A percentile compares a stretch with the other conserved stretches of the same genome.
Evolutionary conservation across 2,329 filamentous ascomycete genomes (phyloP).

Genomic region (Cladorrhinum sp.): DNA sequence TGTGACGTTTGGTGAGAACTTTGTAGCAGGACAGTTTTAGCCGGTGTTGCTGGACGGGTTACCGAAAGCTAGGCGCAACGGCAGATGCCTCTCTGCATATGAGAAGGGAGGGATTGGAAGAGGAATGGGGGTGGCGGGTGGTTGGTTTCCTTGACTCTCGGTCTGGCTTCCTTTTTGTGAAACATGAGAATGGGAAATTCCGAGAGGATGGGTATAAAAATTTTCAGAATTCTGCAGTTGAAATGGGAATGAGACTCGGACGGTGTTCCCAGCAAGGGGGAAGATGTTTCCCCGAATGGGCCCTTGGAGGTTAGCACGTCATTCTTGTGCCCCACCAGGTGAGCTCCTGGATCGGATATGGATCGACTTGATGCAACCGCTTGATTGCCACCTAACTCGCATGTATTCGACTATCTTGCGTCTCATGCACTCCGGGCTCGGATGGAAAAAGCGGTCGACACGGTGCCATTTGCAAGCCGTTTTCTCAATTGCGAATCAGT

Average conservation of each 20-base stretch:
- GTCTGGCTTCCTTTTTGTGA: neutral
- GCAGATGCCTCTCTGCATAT: neutral
- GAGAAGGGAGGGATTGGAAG: neutral
- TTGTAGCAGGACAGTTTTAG: neutral
- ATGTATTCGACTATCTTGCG: neutral
- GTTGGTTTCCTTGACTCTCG: neutral
- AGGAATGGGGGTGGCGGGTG: neutral
- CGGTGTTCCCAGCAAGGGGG: neutral
- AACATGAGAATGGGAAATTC: neutral
- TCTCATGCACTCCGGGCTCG: slow-evolving; percentile 6
- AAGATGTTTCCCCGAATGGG: slow-evolving; percentile 1
- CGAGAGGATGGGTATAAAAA: too few species aligned
- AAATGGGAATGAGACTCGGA: too few species aligned
- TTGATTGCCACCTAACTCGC: neutral
- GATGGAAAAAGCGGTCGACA: slow-evolving; percentile 19
- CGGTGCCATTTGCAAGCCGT: neutral
- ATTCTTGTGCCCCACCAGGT: slow-evolving; percentile 16
- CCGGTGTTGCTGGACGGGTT: neutral
- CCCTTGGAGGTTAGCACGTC: slow-evolving; percentile 18
- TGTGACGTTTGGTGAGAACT: neutral
- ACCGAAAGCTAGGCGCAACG: neutral
- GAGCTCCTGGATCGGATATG: slow-evolving; percentile 9
- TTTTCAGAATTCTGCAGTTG: neutral
- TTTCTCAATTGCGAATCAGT: neutral
- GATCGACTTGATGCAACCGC: slow-evolving; percentile 1